Conservation (phyloP, 768 basidiomycete genomes). For the Termitomyces sp. region DNA sequence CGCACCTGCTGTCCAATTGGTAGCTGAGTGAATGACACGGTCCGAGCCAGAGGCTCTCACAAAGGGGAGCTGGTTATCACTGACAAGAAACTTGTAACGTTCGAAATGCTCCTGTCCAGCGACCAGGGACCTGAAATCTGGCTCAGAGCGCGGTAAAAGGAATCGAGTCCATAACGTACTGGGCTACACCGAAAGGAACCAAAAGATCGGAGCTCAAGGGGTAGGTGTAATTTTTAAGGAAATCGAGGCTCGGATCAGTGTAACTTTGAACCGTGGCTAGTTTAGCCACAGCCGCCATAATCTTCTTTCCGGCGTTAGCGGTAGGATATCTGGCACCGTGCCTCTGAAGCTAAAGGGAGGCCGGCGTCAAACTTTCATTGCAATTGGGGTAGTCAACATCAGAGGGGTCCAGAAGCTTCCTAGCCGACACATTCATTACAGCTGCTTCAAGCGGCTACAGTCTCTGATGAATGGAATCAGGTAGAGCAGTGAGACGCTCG, state of each 20-base stretch:
- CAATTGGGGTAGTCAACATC: neutral
- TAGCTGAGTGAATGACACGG: slow-evolving; percentile 66
- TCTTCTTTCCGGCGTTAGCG: slow-evolving; percentile 37
- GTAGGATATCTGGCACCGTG: slow-evolving; percentile 84
- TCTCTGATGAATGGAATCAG: neutral
- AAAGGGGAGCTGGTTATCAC: slow-evolving; percentile 45
- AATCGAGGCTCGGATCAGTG: slow-evolving; percentile 47
- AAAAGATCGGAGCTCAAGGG: slow-evolving; percentile 56
- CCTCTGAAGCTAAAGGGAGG: slow-evolving; percentile 60
- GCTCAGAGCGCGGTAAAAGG: neutral
- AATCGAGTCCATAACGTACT: slow-evolving; percentile 42
- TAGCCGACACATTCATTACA: neutral
- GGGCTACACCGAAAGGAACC: slow-evolving; percentile 62
- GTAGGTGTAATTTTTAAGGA: slow-evolving; percentile 59
- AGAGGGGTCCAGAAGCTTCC: neutral
- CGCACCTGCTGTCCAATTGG: slow-evolving; percentile 68
- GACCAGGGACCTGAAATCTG: slow-evolving; percentile 30
- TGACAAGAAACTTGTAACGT: slow-evolving; percentile 54
- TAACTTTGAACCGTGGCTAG: slow-evolving; percentile 47
- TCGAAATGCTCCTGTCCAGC: slow-evolving; percentile 51
- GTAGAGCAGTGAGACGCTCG: neutral
- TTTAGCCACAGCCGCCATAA: slow-evolving; percentile 50
- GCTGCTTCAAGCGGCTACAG: neutral
- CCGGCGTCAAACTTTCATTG: neutral
- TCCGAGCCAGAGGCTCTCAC: slow-evolving; percentile 44